A percentile compares a stretch with the other conserved stretches of the same genome.
Evolutionary conservation across 2,329 filamentous ascomycete genomes (phyloP).

Genomic region (Cercospora sp.): DNA sequence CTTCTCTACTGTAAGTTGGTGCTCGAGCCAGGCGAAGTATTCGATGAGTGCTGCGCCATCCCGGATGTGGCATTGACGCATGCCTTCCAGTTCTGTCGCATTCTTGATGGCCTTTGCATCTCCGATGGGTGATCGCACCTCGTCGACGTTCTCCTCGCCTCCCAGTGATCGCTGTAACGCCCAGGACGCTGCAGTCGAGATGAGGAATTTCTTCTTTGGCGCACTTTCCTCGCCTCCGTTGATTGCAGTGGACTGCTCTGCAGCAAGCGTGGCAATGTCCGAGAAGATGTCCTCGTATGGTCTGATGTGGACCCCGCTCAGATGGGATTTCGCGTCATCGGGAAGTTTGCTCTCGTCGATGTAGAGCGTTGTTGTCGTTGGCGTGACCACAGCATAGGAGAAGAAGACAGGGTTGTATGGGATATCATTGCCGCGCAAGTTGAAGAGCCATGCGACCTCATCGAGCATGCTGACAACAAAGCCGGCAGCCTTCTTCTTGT

Average conservation of each 20-base stretch:
- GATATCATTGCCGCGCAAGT: constrained; percentile 90
- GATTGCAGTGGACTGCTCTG: constrained; percentile 36
- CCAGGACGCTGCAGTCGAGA: constrained; percentile 91
- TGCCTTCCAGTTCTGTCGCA: constrained; percentile 80
- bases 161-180: constrained; percentile 83
- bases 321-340: constrained; percentile 65
- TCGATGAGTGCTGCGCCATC: constrained; percentile 88
- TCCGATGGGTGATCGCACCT: constrained; percentile 79
- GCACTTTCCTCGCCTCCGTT: constrained; percentile 28
- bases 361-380: constrained; percentile 74
- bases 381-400: constrained; percentile 87
- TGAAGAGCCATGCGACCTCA: constrained; percentile 98
- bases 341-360: constrained; percentile 77
- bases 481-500: constrained; percentile 82
- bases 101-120: constrained; percentile 97
- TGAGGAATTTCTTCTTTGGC: constrained; percentile 66
- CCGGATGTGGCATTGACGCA: constrained; percentile 89
- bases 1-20: constrained; percentile 72
- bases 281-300: constrained; percentile 81
- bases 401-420: constrained; percentile 99
- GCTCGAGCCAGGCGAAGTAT: constrained; percentile 95
- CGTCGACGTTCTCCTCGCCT: constrained; percentile 80
- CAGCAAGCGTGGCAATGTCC: constrained; percentile 68
- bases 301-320: constrained; percentile 71
- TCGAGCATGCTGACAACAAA: constrained; percentile 94